Evolutionary conservation across 305 asterid genomes (phyloP).

Genomic region (Solanum chacoense): DNA sequence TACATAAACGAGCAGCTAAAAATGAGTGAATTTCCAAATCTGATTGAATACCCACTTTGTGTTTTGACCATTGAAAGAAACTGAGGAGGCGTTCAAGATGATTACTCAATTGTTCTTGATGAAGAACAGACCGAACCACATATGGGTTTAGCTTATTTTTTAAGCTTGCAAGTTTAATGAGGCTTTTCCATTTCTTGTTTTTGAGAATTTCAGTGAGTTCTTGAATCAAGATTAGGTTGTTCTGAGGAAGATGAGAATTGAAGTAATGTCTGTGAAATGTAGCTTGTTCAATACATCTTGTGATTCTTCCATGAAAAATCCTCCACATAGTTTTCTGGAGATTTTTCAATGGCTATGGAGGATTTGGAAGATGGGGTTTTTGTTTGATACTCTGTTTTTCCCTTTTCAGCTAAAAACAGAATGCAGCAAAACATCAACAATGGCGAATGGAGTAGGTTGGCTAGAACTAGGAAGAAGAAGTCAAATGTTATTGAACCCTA

Average conservation of each 20-base stretch:
- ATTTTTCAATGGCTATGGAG: background rate
- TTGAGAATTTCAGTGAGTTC: slow-evolving; percentile 7
- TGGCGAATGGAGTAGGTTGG: background rate
- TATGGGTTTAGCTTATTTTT: background rate
- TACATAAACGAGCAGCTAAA: slow-evolving; percentile 4
- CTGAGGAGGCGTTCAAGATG: slow-evolving; percentile 4
- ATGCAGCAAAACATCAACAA: background rate
- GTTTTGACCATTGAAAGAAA: slow-evolving; percentile 7
- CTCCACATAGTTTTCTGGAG: background rate
- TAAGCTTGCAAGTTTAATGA: background rate
- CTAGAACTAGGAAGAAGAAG: background rate
- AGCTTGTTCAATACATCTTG: background rate
- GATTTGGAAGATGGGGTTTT: background rate
- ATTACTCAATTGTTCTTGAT: background rate
- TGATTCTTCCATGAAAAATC: background rate
- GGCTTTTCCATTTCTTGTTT: slow-evolving; percentile 2
- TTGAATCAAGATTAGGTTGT: slow-evolving; percentile 1
- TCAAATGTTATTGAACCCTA: background rate
- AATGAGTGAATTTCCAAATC: slow-evolving; percentile 2
- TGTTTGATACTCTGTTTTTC: background rate
- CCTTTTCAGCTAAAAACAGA: background rate
- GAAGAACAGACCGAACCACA: background rate
- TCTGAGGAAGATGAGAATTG: background rate
- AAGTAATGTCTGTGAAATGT: background rate
- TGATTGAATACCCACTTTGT: slow-evolving; percentile 4